phyloP scores from a whole-genome alignment of 2,329 filamentous ascomycete genomes.

The Alternaria ethzedia region DNA sequence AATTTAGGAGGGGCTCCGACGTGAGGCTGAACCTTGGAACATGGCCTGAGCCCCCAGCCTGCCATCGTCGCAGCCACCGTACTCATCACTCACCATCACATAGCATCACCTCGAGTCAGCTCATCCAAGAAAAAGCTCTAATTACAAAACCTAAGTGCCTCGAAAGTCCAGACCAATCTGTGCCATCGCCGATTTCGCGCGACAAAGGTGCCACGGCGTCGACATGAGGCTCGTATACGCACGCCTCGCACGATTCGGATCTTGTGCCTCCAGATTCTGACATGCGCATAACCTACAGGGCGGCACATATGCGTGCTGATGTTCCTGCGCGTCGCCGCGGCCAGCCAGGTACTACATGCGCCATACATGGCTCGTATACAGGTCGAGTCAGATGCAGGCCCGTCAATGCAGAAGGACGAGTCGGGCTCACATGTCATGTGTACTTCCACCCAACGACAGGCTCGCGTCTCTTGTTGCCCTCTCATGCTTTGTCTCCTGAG shows the following conservation, averaged over 20 bases:
- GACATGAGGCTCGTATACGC: constrained; percentile 5
- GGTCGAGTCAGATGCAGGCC: constrained; percentile 3
- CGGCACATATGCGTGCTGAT: constrained; percentile 1
- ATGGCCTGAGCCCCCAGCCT: background rate
- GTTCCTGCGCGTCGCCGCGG: constrained; percentile 10
- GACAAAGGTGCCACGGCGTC: constrained; percentile 13
- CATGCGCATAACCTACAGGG: constrained; percentile 6
- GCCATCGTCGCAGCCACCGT: background rate
- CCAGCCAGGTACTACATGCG: background rate
- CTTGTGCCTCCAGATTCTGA: constrained; percentile 7
- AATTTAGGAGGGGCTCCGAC: constrained; percentile 33
- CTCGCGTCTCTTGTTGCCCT: background rate
- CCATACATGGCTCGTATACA: background rate
- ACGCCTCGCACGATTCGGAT: constrained; percentile 1
- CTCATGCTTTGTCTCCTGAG: background rate
- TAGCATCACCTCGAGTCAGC: background rate
- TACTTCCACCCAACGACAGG: background rate
- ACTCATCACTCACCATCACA: background rate
- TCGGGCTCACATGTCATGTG: background rate
- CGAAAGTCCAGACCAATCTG: background rate
- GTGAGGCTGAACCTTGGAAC: background rate
- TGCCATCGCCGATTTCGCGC: background rate
- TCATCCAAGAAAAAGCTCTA: background rate
- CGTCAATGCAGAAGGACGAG: background rate
- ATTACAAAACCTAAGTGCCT: background rate